Conservation (phyloP, 768 basidiomycete species). For the Candolleomyces aberdarensis region DNA sequence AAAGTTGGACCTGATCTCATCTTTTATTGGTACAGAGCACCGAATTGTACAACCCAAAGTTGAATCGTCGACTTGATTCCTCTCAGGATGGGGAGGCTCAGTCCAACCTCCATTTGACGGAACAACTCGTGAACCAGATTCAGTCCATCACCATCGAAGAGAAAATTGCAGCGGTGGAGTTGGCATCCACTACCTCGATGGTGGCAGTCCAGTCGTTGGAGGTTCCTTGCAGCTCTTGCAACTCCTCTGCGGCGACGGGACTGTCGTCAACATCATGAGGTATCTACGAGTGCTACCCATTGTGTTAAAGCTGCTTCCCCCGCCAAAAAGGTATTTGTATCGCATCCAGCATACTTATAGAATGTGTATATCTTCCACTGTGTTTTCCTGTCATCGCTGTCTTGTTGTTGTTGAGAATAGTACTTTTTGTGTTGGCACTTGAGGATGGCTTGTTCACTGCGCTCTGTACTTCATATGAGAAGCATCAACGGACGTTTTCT, state of each 20-base stretch:
- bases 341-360: background rate
- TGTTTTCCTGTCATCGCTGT: background rate
- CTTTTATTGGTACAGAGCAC: background rate
- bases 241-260: background rate
- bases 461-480: no score
- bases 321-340: background rate
- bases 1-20: background rate
- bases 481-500: no score
- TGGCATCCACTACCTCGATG: background rate
- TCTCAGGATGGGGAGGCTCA: background rate
- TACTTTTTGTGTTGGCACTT: no score
- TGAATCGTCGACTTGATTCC: background rate
- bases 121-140: slow-evolving; percentile 5
- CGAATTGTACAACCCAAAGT: background rate
- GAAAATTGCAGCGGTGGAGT: slow-evolving; percentile 9
- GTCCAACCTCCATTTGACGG: background rate
- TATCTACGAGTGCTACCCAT: background rate
- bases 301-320: no score
- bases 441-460: no score
- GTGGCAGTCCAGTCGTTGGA: background rate
- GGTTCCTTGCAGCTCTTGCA: background rate
- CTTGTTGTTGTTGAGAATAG: background rate
- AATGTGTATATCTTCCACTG: background rate
- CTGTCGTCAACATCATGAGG: background rate
- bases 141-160: slow-evolving; percentile 10